Percentiles rank a stretch among this genome's conserved stretches.
Conservation (phyloP, 2,329 filamentous ascomycete genomes). For the Leptographium wingfieldii region DNA sequence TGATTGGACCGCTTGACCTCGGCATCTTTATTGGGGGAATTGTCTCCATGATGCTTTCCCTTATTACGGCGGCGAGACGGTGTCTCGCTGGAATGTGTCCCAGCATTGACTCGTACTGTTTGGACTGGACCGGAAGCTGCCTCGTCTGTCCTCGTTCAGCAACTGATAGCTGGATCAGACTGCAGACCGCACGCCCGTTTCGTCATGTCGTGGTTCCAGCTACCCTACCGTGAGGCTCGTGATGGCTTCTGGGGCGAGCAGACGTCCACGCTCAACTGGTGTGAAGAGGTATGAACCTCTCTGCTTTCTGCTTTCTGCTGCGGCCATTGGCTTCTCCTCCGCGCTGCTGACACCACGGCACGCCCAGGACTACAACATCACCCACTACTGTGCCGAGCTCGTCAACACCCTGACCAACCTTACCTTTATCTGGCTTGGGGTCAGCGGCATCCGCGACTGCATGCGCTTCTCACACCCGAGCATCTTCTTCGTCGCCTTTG, state of each 20-base stretch:
- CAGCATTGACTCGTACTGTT: not conserved
- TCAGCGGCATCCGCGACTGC: slow-evolving; percentile 64
- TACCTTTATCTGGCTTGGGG: slow-evolving; percentile 66
- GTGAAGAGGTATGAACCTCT: slow-evolving; percentile 20
- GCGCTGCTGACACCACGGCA: not conserved
- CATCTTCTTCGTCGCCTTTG: slow-evolving; percentile 57
- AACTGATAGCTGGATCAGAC: not conserved
- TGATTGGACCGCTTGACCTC: not conserved
- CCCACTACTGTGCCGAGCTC: slow-evolving; percentile 23
- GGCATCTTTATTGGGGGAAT: not conserved
- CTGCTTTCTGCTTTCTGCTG: not conserved
- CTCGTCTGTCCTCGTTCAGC: not conserved
- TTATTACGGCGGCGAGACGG: not conserved
- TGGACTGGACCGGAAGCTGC: not conserved
- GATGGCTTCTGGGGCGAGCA: slow-evolving; percentile 25
- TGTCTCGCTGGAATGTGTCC: not conserved
- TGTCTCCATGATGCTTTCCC: not conserved
- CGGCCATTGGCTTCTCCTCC: not conserved
- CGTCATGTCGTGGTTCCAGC: slow-evolving; percentile 11
- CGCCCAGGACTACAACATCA: slow-evolving; percentile 23
- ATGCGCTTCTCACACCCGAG: slow-evolving; percentile 57
- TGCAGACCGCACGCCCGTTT: not conserved
- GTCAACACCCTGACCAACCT: slow-evolving; percentile 64
- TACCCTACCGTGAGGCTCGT: slow-evolving; percentile 23
- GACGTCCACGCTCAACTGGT: slow-evolving; percentile 26